Conservation (phyloP, 345 rosid genomes). For the Populus davidiana region DNA sequence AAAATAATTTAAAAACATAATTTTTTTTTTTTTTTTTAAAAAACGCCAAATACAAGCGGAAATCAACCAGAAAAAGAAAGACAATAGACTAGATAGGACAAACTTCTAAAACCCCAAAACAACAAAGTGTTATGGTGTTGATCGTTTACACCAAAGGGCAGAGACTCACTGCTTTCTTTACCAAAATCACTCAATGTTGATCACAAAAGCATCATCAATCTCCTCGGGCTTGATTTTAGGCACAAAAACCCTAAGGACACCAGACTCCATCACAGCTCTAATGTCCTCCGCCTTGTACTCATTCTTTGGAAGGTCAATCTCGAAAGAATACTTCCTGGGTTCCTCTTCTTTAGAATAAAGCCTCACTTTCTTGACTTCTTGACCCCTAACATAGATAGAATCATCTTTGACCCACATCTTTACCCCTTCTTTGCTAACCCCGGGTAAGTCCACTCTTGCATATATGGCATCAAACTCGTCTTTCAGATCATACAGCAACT, state of each 20-base stretch:
- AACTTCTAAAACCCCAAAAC: too few species aligned
- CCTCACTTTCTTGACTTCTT: neutral
- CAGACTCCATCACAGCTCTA: neutral
- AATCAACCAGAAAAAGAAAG: too few species aligned
- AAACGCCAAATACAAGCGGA: too few species aligned
- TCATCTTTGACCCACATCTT: neutral
- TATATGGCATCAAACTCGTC: neutral
- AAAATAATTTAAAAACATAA: too few species aligned
- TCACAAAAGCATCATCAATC: neutral
- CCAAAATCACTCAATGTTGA: neutral
- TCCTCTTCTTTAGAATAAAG: neutral
- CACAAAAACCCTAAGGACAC: neutral
- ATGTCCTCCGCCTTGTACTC: neutral
- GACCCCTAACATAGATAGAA: neutral
- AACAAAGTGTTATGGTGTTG: too few species aligned
- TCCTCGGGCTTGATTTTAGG: neutral
- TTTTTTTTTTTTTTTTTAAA: too few species aligned
- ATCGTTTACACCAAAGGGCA: too few species aligned
- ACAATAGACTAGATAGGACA: too few species aligned
- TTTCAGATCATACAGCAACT: too few species aligned
- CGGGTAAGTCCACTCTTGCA: neutral
- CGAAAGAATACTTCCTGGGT: neutral
- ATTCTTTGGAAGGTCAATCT: neutral
- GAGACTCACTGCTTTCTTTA: too few species aligned
- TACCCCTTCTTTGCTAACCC: neutral